phyloP scores from a whole-genome alignment of 106 monocot genomes.

The Narthecium ossifragum region DNA sequence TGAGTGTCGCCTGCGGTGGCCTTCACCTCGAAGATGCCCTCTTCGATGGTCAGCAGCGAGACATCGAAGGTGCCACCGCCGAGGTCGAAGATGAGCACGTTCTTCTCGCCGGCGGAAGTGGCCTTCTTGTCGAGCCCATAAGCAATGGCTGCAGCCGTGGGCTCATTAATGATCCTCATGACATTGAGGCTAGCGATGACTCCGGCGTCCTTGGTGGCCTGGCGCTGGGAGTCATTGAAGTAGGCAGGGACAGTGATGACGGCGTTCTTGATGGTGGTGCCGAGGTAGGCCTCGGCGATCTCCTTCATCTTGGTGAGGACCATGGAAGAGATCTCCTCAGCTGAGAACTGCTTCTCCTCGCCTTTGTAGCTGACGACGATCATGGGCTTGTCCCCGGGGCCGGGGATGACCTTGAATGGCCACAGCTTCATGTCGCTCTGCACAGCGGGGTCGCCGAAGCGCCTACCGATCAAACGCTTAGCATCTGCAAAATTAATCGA shows the following conservation, averaged over 20 bases:
- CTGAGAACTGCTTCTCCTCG: conserved; percentile 45
- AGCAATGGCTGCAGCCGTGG: conserved; percentile 79
- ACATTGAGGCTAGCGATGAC: conserved; percentile 71
- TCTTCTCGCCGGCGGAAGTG: conserved; percentile 52
- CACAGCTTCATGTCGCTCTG: conserved; percentile 42
- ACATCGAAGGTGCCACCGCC: conserved; percentile 87
- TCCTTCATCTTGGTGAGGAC: conserved; percentile 54
- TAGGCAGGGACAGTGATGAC: conserved; percentile 64
- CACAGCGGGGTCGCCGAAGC: conserved; percentile 29
- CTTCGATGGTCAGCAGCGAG: conserved; percentile 72
- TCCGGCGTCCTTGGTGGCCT: conserved; percentile 76
- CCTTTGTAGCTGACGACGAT: conserved; percentile 44
- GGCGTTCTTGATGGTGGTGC: conserved; percentile 46
- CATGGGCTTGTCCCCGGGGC: conserved; percentile 51
- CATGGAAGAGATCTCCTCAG: conserved; percentile 57
- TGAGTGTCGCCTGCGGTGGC: conserved; percentile 91
- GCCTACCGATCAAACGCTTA: conserved; percentile 38
- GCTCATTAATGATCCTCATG: conserved; percentile 68
- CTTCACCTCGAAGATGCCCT: conserved; percentile 87
- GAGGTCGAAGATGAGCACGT: conserved; percentile 78
- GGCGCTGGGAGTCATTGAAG: conserved; percentile 63
- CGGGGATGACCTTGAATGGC: conserved; percentile 44
- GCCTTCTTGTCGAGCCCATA: conserved; percentile 88
- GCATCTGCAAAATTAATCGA: conserved; percentile 33
- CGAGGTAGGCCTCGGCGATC: conserved; percentile 59